Percentiles rank a stretch among this genome's conserved stretches.
Conservation (phyloP, 73 alveolate species). For the Stentor coeruleus region DNA sequence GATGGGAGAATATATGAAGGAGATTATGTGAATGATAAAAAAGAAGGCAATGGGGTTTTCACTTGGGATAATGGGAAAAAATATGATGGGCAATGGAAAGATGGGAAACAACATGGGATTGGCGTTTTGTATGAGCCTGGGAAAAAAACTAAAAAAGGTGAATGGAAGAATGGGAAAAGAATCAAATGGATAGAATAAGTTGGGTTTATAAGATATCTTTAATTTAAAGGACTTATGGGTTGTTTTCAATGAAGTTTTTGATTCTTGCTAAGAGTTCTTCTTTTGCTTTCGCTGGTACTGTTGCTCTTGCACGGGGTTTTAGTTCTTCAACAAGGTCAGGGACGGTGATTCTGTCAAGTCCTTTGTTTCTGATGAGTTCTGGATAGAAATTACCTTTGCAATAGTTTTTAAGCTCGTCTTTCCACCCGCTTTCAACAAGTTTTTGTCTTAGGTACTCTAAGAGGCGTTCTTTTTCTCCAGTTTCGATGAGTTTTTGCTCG, state of each 20-base stretch:
- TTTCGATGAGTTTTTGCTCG: conserved; percentile 1
- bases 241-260: background rate
- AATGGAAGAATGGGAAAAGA: conserved; percentile 49
- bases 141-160: conserved; percentile 41
- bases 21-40: conserved; percentile 59
- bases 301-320: background rate
- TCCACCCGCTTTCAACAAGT: background rate
- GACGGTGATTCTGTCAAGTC: background rate
- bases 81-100: conserved; percentile 44
- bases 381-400: too few relatives aligned
- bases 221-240: too few relatives aligned
- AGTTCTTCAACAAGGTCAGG: background rate
- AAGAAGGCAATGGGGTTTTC: conserved; percentile 71
- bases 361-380: background rate
- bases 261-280: background rate
- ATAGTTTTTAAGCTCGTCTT: background rate
- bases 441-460: conserved; percentile 1
- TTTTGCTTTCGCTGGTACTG: background rate
- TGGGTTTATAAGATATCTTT: too few relatives aligned
- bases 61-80: conserved; percentile 55
- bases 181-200: conserved; percentile 34
- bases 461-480: conserved; percentile 17
- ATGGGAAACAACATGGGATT: conserved; percentile 49
- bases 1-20: conserved; percentile 58
- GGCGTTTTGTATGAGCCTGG: conserved; percentile 38